Evolutionary conservation across 2,329 filamentous ascomycete genomes (phyloP), one percentile per base, ranked within the genome.

Genomic region (Macrophomina phaseolina): DNA sequence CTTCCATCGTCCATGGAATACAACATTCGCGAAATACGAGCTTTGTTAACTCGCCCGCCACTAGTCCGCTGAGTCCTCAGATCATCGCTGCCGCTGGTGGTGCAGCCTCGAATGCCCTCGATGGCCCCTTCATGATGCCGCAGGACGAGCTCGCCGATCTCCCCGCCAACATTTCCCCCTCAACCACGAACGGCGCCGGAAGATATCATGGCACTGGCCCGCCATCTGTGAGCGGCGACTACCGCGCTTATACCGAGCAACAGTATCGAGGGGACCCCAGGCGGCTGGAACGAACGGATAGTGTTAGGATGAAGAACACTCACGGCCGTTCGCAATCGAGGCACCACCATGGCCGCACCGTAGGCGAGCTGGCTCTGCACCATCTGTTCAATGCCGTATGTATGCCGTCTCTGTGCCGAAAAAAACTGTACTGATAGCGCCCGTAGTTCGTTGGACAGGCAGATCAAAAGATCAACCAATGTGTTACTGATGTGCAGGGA

Each of bases 301-400:
- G 81, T 73, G 84, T 83, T 66, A 91, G 87, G 76, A 82, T 87
- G 55, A 88, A 90, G 70, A 87, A 90, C 69, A 89, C 94, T 74
- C 90, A 89, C 71, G 92, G 91, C 16, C 89, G 93, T 73, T 94
- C 91, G 42, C 86, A 85, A 70, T 86, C 85, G 45, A 79, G 84
- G 67, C 90, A 90, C 61, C 86, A 88, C 65, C 87, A 90, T 73
- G 81, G 84, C 64, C 97, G 94, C 79, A 97, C 94, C 0, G 94
- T 97, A n/a, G 94, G 93, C 65, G 95, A 99, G 82, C 98, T 97
- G 86, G 95, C 95, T 23, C 83, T 99, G 68, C 94, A 98, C 79
- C 94, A 98, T 72, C 83, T 99, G 51, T 97, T 98, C 80, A 98
- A 95, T 71, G 93, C 94, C 68, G 90, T 92, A 78, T 79, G 72